Percentiles rank a stretch among this genome's conserved stretches.
These are phyloP conservation scores for Rhipidocladum racemiflorum DNA, from an alignment of 176 grass and related monocot genomes.

Conservation along the genomic window DNA sequence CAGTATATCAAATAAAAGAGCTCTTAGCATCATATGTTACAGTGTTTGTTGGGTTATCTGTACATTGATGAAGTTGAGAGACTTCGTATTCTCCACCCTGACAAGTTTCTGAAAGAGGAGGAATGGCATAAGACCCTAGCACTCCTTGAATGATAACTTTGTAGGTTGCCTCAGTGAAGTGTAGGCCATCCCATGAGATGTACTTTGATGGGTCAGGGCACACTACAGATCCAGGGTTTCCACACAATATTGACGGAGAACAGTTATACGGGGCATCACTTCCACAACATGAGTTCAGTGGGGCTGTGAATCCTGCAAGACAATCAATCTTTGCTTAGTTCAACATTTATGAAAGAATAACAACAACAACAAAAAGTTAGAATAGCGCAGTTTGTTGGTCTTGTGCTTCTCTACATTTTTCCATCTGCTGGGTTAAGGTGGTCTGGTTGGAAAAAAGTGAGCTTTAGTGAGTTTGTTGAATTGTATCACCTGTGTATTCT, in stretches of 20 bases:
- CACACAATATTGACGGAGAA: slow-evolving; percentile 63
- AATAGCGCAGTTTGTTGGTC: neutral
- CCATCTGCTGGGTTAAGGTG: neutral
- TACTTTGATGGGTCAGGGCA: slow-evolving; percentile 71
- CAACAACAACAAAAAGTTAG: neutral
- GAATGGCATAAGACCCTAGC: slow-evolving; percentile 63
- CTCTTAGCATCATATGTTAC: slow-evolving; percentile 38
- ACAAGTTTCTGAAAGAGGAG: slow-evolving; percentile 70
- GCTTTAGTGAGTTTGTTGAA: neutral
- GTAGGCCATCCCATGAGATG: slow-evolving; percentile 82
- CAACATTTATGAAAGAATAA: neutral
- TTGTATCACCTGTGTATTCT: neutral
- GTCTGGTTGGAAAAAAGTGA: neutral
- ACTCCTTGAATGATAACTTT: slow-evolving; percentile 70
- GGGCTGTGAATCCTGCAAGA: slow-evolving; percentile 70
- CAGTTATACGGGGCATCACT: slow-evolving; percentile 64
- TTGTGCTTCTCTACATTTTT: neutral
- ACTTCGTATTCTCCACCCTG: slow-evolving; percentile 40
- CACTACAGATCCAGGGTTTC: slow-evolving; percentile 53
- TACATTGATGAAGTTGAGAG: slow-evolving; percentile 61
- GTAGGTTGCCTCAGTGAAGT: slow-evolving; percentile 78
- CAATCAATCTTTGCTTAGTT: slow-evolving; percentile 15
- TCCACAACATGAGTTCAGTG: slow-evolving; percentile 71
- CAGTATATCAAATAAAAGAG: slow-evolving; percentile 52
- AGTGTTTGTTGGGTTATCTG: slow-evolving; percentile 51